A percentile compares a stretch with the other conserved stretches of the same genome.
Conservation (phyloP, 2,329 filamentous ascomycete species). For the Colletotrichum somersetense region DNA sequence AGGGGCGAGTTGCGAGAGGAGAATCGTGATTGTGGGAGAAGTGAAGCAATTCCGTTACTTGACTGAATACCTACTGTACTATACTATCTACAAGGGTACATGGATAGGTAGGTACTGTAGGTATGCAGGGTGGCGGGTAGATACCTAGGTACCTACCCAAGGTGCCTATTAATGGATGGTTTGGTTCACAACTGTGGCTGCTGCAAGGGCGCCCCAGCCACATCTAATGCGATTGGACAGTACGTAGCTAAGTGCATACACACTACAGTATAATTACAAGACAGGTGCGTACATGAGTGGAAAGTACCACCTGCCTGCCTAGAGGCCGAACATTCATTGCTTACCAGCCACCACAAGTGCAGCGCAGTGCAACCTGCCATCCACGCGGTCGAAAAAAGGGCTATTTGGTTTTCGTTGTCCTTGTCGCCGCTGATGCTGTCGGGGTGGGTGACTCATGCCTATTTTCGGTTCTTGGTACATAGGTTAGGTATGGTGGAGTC, state of each 20-base stretch:
- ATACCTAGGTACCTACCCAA: background rate
- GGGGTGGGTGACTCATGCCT: background rate
- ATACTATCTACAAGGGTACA: too few species aligned
- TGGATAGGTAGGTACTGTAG: too few species aligned
- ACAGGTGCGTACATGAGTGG: background rate
- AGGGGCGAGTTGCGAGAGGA: background rate
- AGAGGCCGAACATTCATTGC: background rate
- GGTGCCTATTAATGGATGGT: background rate
- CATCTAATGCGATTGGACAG: background rate
- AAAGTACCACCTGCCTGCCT: too few species aligned
- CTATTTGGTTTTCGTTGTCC: background rate
- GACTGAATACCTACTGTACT: background rate
- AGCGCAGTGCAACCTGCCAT: background rate
- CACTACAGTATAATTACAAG: background rate
- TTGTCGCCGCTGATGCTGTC: background rate
- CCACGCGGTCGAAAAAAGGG: background rate
- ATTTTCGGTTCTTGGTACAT: background rate
- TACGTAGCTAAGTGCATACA: background rate
- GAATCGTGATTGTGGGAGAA: background rate
- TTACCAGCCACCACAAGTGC: background rate
- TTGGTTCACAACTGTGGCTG: background rate
- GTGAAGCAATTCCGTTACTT: background rate
- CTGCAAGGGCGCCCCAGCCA: conserved; percentile 3
- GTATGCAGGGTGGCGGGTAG: background rate
- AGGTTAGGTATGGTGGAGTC: background rate